Percentiles rank a stretch among this genome's conserved stretches.
Conservation (phyloP, 352 stramenopile genomes). For the Phytophthora palmivora region DNA sequence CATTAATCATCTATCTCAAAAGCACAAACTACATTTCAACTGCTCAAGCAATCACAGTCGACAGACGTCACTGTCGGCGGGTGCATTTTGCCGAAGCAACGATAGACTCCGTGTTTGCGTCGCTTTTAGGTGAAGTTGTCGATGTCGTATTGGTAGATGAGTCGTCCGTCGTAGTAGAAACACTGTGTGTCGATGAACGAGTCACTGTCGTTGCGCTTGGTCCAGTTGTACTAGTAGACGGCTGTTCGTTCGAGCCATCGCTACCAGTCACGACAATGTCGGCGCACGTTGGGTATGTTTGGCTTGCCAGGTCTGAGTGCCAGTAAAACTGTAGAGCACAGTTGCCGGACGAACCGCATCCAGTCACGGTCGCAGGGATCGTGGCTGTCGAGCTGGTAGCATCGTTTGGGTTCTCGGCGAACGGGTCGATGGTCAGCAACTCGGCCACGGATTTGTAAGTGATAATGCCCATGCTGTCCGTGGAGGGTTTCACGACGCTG, state of each 20-base stretch:
- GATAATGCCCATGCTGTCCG: constrained; percentile 43
- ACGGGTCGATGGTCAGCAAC: constrained; percentile 43
- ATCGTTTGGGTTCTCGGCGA: constrained; percentile 20
- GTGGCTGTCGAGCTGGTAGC: constrained; percentile 31
- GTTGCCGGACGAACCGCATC: constrained; percentile 47
- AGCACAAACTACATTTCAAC: background rate
- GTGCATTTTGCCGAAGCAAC: constrained; percentile 21
- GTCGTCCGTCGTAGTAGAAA: background rate
- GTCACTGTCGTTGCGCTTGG: background rate
- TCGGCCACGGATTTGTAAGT: constrained; percentile 40
- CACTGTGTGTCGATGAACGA: background rate
- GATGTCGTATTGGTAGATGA: constrained; percentile 1
- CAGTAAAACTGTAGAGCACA: constrained; percentile 72
- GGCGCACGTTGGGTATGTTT: constrained; percentile 69
- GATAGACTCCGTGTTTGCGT: background rate
- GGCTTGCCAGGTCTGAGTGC: constrained; percentile 62
- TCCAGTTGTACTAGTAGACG: background rate
- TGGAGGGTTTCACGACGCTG: constrained; percentile 61
- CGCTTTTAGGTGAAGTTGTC: constrained; percentile 7
- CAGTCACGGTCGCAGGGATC: constrained; percentile 53
- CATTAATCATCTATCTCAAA: background rate
- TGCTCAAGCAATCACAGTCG: background rate
- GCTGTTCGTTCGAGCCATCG: constrained; percentile 1
- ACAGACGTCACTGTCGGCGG: constrained; percentile 17
- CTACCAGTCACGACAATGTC: constrained; percentile 53